phyloP scores from a whole-genome alignment of 2,329 filamentous ascomycete genomes.

The Lasiodiplodia citricola region DNA sequence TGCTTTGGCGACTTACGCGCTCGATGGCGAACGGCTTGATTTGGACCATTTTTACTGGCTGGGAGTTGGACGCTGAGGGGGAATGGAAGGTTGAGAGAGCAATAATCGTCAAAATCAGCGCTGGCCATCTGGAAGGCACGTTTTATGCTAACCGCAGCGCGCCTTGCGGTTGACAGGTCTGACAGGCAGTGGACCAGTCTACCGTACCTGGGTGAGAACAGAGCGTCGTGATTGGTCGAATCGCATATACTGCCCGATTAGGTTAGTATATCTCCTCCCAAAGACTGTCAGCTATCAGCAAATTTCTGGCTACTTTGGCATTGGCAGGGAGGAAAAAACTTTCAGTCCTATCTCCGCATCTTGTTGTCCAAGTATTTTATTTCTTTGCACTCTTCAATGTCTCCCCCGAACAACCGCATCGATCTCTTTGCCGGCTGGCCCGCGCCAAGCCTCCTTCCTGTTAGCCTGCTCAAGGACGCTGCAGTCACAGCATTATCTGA shows the following conservation, averaged over 20 bases:
- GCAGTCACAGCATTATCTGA: conserved; percentile 66
- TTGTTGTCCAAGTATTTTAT: no score
- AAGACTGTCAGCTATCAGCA: not conserved
- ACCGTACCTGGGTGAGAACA: no score
- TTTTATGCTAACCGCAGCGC: not conserved
- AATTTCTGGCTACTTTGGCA: no score
- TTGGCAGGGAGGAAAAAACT: not conserved
- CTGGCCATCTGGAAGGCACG: not conserved
- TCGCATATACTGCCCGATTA: not conserved
- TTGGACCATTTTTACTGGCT: conserved; percentile 27
- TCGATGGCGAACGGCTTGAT: conserved; percentile 14
- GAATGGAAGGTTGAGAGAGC: not conserved
- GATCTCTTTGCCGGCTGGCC: conserved; percentile 75
- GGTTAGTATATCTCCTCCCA: not conserved
- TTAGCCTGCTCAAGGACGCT: conserved; percentile 64
- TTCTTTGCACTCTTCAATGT: not conserved
- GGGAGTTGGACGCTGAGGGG: not conserved
- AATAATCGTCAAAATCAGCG: not conserved
- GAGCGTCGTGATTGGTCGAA: not conserved
- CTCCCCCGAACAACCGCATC: conserved; percentile 48
- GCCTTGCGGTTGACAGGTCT: not conserved
- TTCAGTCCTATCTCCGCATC: not conserved
- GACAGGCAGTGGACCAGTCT: not conserved
- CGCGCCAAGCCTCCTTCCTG: conserved; percentile 67
- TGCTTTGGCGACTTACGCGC: not conserved